Percentiles rank a stretch among this genome's conserved stretches.
phyloP scores from a whole-genome alignment of 2,329 filamentous ascomycete genomes.

The Aspergillus persii region DNA sequence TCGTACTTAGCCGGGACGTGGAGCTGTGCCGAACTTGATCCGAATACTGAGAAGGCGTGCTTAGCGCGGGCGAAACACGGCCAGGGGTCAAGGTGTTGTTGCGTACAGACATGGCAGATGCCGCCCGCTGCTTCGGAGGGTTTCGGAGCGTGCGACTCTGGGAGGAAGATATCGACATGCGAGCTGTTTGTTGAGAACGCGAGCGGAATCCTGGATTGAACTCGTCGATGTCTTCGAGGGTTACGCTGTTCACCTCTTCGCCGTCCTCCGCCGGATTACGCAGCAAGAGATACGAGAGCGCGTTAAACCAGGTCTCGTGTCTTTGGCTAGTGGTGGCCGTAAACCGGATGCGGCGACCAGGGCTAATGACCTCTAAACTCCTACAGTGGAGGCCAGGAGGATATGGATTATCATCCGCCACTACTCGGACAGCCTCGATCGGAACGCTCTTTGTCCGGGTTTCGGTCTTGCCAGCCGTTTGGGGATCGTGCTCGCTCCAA shows the following conservation, averaged over 20 bases:
- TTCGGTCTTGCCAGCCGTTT: constrained; percentile 72
- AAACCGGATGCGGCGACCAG: constrained; percentile 85
- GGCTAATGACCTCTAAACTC: constrained; percentile 86
- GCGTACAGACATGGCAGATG: constrained; percentile 38
- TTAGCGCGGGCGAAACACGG: constrained; percentile 36
- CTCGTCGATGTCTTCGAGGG: constrained; percentile 64
- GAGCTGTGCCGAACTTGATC: constrained; percentile 41
- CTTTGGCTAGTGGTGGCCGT: constrained; percentile 90
- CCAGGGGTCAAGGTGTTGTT: constrained; percentile 35
- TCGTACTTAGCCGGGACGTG: constrained; percentile 47
- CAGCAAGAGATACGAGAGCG: constrained; percentile 85
- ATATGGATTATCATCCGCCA: constrained; percentile 91
- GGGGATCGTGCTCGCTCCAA: constrained; percentile 91
- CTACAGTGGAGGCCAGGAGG: constrained; percentile 92
- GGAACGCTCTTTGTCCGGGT: constrained; percentile 83
- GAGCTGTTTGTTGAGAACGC: constrained; percentile 55
- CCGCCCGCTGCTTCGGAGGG: constrained; percentile 55
- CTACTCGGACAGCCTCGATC: constrained; percentile 88
- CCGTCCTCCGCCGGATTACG: constrained; percentile 64
- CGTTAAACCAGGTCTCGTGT: constrained; percentile 98
- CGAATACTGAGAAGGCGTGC: constrained; percentile 32
- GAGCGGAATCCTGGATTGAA: constrained; percentile 71
- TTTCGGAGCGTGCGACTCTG: constrained; percentile 70
- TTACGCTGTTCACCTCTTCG: constrained; percentile 57
- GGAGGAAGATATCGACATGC: constrained; percentile 72